phyloP scores from a whole-genome alignment of 768 basidiomycete genomes.

The Podaxis sp. region DNA sequence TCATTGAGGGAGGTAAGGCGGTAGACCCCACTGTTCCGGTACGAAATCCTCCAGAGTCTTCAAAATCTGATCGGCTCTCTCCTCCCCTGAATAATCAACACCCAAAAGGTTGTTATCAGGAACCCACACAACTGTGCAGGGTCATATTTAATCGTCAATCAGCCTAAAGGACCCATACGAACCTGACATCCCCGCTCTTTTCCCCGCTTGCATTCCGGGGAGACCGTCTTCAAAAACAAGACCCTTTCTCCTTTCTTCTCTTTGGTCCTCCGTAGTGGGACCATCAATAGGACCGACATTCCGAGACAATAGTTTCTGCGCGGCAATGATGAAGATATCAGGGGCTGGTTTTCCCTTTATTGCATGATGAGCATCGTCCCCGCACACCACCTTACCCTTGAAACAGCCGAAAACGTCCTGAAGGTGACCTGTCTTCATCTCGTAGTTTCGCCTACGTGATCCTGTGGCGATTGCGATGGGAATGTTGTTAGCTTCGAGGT shows the following conservation, averaged over 20 bases:
- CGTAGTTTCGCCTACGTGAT: constrained; percentile 59
- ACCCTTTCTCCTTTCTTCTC: constrained; percentile 51
- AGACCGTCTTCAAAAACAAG: constrained; percentile 83
- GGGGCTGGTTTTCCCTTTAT: constrained; percentile 76
- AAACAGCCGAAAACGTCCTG: constrained; percentile 57
- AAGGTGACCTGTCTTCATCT: constrained; percentile 63
- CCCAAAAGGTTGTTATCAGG: constrained; percentile 67
- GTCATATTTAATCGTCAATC: constrained; percentile 1
- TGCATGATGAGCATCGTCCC: constrained; percentile 52
- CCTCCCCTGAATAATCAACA: constrained; percentile 40
- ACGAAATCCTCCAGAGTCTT: constrained; percentile 64
- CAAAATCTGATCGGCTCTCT: constrained; percentile 56
- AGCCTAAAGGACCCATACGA: constrained; percentile 14
- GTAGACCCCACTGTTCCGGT: constrained; percentile 84
- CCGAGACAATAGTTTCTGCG: constrained; percentile 50
- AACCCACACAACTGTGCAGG: constrained; percentile 70
- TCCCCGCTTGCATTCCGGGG: constrained; percentile 74
- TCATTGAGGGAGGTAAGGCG: constrained; percentile 44
- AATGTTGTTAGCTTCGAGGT: constrained; percentile 61
- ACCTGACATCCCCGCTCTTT: constrained; percentile 87
- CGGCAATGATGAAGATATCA: constrained; percentile 77
- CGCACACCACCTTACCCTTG: constrained; percentile 63
- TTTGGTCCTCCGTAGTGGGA: constrained; percentile 28
- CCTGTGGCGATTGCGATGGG: constrained; percentile 84
- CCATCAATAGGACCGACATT: constrained; percentile 48